Evolutionary conservation across 2,329 filamentous ascomycete species (phyloP), one percentile per base, ranked within the genome.

Genomic region (Pyricularia pennisetigena): DNA sequence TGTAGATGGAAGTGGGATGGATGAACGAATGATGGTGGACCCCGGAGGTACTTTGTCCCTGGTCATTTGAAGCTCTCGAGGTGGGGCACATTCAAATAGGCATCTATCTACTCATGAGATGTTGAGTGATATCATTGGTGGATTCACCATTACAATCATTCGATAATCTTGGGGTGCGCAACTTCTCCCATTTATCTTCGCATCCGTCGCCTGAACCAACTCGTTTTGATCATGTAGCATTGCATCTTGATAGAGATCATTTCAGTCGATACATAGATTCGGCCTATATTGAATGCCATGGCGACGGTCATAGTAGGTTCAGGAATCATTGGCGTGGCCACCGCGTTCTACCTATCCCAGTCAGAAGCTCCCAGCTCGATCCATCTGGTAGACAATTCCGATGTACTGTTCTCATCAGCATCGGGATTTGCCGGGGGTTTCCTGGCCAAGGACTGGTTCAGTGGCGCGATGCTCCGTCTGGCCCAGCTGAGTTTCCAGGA

Each of bases 371-470:
- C 76, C 0, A 77, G 75, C 7, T 77, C 75, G 26, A 80, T 85
- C 68, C 81, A 83, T 70, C 76, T 85, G 7, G 78, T 85, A 41
- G 83, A 85, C 65, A 74, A 79, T 0, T 78, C 80, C 0, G 75
- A 78, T 1, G 75, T 86, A 70, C 82, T 94, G 32, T 92, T 94
- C 76, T 83, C 86, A 10, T 91, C 88, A 29, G 90, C 91, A 0
- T 93, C 90, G 1, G 90, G 91, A 0, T 88, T 86, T 71, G 90
- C 90, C 0, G 91, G 84, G n/a, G 91, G 91, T 0, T 94, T 94
- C 73, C 74, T 94, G 8, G 90, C 90, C 0, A 82, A 82, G 41
- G 89, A 94, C 75, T 94, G 90, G 90, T 92, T 91, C 73, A 26
- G 16, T 7, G 80, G 82, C 0, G 80, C 85, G 0, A 79, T 82